Evolutionary conservation across 306 rosid genomes (phyloP).

Genomic region (Carpinus fangiana): DNA sequence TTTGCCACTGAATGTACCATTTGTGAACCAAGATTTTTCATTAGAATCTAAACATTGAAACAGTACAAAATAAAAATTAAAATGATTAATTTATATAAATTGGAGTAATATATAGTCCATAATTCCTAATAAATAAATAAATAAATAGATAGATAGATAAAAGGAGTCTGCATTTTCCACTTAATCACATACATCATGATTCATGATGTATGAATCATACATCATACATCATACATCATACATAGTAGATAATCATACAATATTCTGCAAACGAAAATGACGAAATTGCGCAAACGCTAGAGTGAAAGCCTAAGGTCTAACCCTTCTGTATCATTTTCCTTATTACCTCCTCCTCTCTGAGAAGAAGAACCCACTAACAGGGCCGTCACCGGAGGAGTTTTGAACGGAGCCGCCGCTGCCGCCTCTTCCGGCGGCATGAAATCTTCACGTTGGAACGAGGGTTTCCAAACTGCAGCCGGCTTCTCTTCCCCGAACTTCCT

Average conservation of each 20-base stretch:
- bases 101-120: too few species aligned
- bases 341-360: neutral
- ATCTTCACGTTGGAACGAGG: conserved; percentile 51
- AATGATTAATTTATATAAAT: too few species aligned
- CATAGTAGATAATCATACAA: too few species aligned
- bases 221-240: too few species aligned
- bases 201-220: too few species aligned
- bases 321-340: conserved; percentile 15
- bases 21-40: too few species aligned
- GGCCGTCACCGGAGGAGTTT: neutral
- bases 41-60: too few species aligned
- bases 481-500: conserved; percentile 1
- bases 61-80: too few species aligned
- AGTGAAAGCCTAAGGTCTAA: conserved; percentile 51
- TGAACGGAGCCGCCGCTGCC: neutral
- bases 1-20: too few species aligned
- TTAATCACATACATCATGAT: neutral
- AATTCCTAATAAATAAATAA: neutral
- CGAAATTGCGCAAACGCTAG: neutral
- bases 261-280: too few species aligned
- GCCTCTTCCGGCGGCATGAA: conserved; percentile 36
- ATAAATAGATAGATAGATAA: neutral
- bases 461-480: conserved; percentile 45
- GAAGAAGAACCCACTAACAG: conserved; percentile 1
- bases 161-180: neutral